Base-by-base conservation (phyloP, 2,329 filamentous ascomycete species). In the Aspergillus phoenicis region DNA sequence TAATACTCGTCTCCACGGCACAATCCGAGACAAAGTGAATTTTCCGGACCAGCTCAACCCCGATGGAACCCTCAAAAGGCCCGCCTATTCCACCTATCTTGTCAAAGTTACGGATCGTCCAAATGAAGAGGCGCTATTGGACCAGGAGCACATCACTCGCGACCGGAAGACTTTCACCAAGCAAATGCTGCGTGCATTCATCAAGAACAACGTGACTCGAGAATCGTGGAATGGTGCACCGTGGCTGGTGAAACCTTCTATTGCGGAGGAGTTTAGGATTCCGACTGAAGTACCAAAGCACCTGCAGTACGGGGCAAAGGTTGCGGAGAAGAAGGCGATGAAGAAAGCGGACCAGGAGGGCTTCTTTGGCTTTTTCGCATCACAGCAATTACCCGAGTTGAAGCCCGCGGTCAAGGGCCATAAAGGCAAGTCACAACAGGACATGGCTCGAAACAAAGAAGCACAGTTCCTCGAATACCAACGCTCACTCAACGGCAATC, bases 151-250 rank as follows among this genome's bases (percentile, higher is more conserved):
- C 71, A 89, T 98, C 59, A 89, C 86, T 64, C 89, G 95, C 64
- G 93, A 97, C 73, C 88, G 93, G 56, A 96, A 94, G 70, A 85
- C 91, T 51, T 99, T 98, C 73, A 97, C 94, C 28, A 98, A 99
- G 78, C 89, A 93, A 52, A 93, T 97, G 75, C 82, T 99, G 43
- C 88, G 94, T 36, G 92, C 93, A 5, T 99, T 97, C 67, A 91
- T 99, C 65, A 97, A 97, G 74, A 93, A 96, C 76, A 95, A 93
- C 0, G 90, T 97, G n/a, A 90, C 89, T 2, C 84, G 94, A 63
- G 95, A 98, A 71, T 87, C 92, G 4, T 98, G 93, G 92, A 94
- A 88, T 62, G 94, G 94, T n/a, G 95, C 95, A 0, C 94, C 95
- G 0, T 99, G 95, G 95, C 81, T 96, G 58, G 94, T 98, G 17